Evolutionary conservation across 805 yeast genomes (phyloP), one percentile per base, ranked within the genome.

Genomic region (Candida quercuum): DNA sequence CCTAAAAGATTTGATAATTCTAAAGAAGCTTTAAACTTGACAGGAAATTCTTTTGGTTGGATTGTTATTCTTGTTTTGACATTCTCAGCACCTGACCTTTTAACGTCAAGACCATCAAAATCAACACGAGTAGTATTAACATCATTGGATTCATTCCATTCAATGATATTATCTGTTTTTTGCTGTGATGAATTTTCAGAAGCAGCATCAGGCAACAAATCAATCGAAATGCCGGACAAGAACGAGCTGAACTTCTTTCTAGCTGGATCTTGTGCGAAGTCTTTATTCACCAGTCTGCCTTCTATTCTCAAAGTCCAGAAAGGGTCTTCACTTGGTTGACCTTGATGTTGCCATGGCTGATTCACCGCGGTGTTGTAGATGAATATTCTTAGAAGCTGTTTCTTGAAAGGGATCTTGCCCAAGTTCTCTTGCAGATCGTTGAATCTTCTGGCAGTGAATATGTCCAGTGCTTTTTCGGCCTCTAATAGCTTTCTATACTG

Each of bases 281-380:
- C 71, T 7, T 56, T 56, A 49, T 78, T 76, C 15, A 89, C 63
- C 18, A 86, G 63, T 41, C 89, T 69, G 12, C 99, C 99, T 60
- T 93, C 98, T 19, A 93, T 74, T 40, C 94, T 71, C 47, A 91
- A 70, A 1, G 93, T 83, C 97, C 97, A 91, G 1, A 75, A 57
- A 3, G 86, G 72, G 31, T 69, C 76, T 3, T 49, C 55, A 28
- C 39, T 24, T 26, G 43, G 43, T 36, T 44, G 38, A 39, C 46
- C 44, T 56, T 81, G 87, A 95, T 96, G 89, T 27, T 84, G 91
- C 98, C 98, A 93, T 31, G 91, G 86, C 63, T 91, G 98, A 57
- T 86, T 85, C 43, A 81, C 85, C 22, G 83, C 67, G 5, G 86
- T 81, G 56, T 86, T 87, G 52, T 89, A 87, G 15, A 93, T 69